A percentile compares a stretch with the other conserved stretches of the same genome.
Evolutionary conservation across 2,329 filamentous ascomycete species (phyloP).

Genomic region (Diaporthe citrichinensis): DNA sequence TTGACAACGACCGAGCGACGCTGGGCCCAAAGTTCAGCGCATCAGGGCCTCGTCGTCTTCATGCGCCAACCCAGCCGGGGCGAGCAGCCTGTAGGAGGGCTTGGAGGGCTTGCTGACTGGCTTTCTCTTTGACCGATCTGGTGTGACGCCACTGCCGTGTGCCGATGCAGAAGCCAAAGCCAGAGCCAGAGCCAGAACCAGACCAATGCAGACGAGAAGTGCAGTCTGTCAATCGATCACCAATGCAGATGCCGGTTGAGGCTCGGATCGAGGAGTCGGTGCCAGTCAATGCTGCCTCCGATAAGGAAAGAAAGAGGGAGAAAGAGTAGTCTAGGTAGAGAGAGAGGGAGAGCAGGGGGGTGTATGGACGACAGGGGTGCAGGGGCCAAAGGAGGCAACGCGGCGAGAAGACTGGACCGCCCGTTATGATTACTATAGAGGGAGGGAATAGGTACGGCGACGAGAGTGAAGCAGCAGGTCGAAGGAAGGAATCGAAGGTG

Average conservation of each 20-base stretch:
- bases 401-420: background rate
- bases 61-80: slow-evolving; percentile 13
- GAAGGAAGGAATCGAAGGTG: background rate
- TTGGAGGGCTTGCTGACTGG: background rate
- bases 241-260: background rate
- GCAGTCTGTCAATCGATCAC: background rate
- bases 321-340: background rate
- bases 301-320: slow-evolving; percentile 9
- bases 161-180: background rate
- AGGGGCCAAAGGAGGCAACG: background rate
- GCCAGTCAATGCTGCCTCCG: slow-evolving; percentile 14
- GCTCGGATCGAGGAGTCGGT: background rate
- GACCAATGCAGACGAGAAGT: background rate
- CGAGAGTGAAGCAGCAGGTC: background rate
- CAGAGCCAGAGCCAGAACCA: background rate
- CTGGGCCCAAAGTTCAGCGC: slow-evolving; percentile 9
- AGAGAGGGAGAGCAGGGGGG: slow-evolving; percentile 1
- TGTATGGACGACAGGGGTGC: slow-evolving; percentile 1
- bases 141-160: slow-evolving; percentile 30
- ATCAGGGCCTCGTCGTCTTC: slow-evolving; percentile 13
- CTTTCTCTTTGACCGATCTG: slow-evolving; percentile 9
- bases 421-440: background rate
- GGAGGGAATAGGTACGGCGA: background rate
- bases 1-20: slow-evolving; percentile 15
- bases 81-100: background rate